These are phyloP conservation scores for Aeminium ludgeri DNA, from an alignment of 495 filamentous ascomycete species.

Conservation along the genomic window DNA sequence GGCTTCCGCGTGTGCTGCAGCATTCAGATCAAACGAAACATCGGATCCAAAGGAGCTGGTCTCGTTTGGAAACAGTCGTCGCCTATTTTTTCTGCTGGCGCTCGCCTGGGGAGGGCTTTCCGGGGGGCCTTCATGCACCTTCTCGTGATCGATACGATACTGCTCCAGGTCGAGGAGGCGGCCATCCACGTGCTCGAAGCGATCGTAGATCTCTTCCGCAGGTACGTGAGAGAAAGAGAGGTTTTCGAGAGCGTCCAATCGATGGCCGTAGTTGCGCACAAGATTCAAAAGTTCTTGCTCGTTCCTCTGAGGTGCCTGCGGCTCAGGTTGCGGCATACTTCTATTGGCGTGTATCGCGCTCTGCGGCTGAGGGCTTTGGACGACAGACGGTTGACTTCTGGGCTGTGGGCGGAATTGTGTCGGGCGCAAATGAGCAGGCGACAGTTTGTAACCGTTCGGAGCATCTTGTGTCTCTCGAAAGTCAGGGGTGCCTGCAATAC, in stretches of 20 bases:
- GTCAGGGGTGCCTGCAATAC: slow-evolving; percentile 24
- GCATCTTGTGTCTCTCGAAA: slow-evolving; percentile 8
- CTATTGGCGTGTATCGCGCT: no score
- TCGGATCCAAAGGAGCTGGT: slow-evolving; percentile 7
- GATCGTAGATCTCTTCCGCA: slow-evolving; percentile 42
- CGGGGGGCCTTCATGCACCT: slow-evolving; percentile 9
- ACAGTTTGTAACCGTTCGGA: neutral
- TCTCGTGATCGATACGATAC: slow-evolving; percentile 43
- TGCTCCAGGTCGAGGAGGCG: slow-evolving; percentile 44
- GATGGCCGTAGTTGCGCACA: slow-evolving; percentile 30
- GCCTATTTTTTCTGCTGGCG: slow-evolving; percentile 17
- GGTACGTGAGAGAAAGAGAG: slow-evolving; percentile 38
- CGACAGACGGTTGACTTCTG: neutral
- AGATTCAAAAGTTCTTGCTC: slow-evolving; percentile 4
- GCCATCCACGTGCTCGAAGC: slow-evolving; percentile 39
- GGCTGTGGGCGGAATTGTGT: no score
- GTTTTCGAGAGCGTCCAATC: slow-evolving; percentile 43
- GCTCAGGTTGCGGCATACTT: no score
- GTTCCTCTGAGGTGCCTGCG: no score
- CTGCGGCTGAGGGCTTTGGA: no score
- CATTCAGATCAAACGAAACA: slow-evolving; percentile 20
- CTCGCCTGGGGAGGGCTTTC: slow-evolving; percentile 6
- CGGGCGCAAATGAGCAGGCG: no score
- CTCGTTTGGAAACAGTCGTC: slow-evolving; percentile 4
- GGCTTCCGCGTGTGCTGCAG: slow-evolving; percentile 21